Evolutionary conservation across 805 yeast genomes (phyloP).

Genomic region (Cyberlindnera lachancei): DNA sequence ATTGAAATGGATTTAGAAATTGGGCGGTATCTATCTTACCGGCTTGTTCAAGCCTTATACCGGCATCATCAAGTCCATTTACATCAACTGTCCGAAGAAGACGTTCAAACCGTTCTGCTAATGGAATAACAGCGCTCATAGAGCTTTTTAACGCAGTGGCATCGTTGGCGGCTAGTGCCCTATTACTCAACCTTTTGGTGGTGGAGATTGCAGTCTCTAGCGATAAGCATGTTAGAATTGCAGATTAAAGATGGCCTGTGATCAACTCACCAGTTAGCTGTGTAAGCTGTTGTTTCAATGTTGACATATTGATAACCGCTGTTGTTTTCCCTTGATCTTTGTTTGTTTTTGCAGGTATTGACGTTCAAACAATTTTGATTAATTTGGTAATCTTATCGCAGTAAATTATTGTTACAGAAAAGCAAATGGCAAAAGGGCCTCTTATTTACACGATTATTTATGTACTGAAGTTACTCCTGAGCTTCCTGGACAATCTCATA

Average conservation of each 20-base stretch:
- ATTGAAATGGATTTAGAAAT: no score
- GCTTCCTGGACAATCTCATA: conserved; percentile 27
- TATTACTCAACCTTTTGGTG: conserved; percentile 6
- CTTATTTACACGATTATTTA: no score
- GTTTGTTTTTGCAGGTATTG: no score
- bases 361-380: no score
- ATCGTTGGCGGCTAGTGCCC: conserved; percentile 9
- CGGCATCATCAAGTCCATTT: conserved; percentile 12
- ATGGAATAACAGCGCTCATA: conserved; percentile 21
- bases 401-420: no score
- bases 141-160: conserved; percentile 13
- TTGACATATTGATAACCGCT: no score
- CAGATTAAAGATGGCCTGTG: neutral
- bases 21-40: conserved; percentile 2
- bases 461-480: no score
- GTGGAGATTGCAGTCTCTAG: conserved; percentile 13
- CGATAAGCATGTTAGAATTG: neutral
- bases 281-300: conserved; percentile 12
- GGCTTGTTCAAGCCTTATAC: conserved; percentile 21
- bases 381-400: no score
- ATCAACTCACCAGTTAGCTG: conserved; percentile 14
- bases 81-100: conserved; percentile 21
- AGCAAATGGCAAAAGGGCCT: no score
- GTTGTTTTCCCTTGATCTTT: no score
- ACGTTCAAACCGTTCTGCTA: conserved; percentile 26